phyloP scores from a whole-genome alignment of 306 rosid genomes.

The Acacia confusa region DNA sequence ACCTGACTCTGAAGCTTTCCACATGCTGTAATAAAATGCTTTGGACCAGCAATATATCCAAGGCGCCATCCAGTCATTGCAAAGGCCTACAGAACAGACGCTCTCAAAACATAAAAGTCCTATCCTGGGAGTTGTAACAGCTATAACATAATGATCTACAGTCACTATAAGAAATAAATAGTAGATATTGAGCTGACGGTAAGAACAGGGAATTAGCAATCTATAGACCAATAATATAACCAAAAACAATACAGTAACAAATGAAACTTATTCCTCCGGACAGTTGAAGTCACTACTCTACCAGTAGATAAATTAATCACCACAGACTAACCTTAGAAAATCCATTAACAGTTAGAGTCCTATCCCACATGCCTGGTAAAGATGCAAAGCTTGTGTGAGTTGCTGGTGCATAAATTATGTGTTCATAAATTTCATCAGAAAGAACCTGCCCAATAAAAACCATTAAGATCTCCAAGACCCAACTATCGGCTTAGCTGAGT shows the following conservation, averaged over 20 bases:
- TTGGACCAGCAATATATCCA: constrained; percentile 96
- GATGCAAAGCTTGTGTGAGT: constrained; percentile 95
- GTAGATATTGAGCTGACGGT: constrained; percentile 3
- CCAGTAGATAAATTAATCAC: background rate
- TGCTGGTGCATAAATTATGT: constrained; percentile 93
- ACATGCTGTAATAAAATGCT: constrained; percentile 81
- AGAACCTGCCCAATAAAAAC: constrained; percentile 60
- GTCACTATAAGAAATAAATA: constrained; percentile 4
- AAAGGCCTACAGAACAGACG: constrained; percentile 60
- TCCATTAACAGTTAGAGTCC: constrained; percentile 92
- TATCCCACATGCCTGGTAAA: constrained; percentile 95
- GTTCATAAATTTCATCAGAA: constrained; percentile 91
- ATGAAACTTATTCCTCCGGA: background rate
- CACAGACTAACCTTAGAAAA: constrained; percentile 76
- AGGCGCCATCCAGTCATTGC: constrained; percentile 99
- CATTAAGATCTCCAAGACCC: constrained; percentile 21
- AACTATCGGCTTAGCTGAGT: constrained; percentile 3
- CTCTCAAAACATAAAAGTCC: constrained; percentile 38
- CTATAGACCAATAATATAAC: constrained; percentile 7
- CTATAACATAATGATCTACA: background rate
- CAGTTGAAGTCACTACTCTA: background rate
- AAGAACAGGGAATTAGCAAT: constrained; percentile 9
- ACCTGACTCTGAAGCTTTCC: constrained; percentile 97
- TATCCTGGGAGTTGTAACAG: background rate
- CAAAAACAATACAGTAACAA: background rate